Evolutionary conservation across 352 stramenopile species (phyloP), one percentile per base, ranked within the genome.

Genomic region (Pythium utonaiense): DNA sequence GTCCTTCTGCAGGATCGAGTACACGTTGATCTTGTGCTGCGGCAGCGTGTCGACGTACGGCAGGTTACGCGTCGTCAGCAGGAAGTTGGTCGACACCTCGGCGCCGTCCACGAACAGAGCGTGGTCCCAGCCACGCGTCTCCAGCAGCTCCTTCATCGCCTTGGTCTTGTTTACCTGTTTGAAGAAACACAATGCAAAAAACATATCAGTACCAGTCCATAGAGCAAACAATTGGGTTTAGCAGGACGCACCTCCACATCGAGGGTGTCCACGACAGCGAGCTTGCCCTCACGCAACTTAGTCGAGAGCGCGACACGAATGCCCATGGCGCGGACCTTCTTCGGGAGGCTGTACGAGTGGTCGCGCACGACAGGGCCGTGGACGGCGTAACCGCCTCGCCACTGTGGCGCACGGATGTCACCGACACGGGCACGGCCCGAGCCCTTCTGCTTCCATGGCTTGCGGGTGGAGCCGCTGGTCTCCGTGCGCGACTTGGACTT

Each of bases 1-100:
- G 62, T 95, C 86, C 75, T 92, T 92, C 64, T 95, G 80, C 69
- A 95, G 58, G 71, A 95, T 93, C 68, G 86, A 91, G 78, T 95
- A 95, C 38, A 93, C 83, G 69, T 93, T 95, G 72, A 95, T 85
- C 79, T 93, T 92, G 71, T 90, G 74, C 75, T 93, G 80, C 69
- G 82, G 74, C 41, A 95, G 69, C 58, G 82, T 86, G 67, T 91
- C 84, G 40, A 95, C 78, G 70, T 89, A 83, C 52, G 83, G 81
- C 62, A 95, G 82, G 78, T 95, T 95, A 67, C 83, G 77, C 49
- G 82, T 93, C n/a, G 81, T 78, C 42, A 93, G 67, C 67, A 84
- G 33, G 27, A 95, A 93, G 71, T 87, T 91, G 51, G 74, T 79
- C 21, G 77, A 74, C 30, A 91, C 74, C 44, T 92, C 79, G 50